Conservation (phyloP, 352 stramenopile species). For the Phytophthora europaea region DNA sequence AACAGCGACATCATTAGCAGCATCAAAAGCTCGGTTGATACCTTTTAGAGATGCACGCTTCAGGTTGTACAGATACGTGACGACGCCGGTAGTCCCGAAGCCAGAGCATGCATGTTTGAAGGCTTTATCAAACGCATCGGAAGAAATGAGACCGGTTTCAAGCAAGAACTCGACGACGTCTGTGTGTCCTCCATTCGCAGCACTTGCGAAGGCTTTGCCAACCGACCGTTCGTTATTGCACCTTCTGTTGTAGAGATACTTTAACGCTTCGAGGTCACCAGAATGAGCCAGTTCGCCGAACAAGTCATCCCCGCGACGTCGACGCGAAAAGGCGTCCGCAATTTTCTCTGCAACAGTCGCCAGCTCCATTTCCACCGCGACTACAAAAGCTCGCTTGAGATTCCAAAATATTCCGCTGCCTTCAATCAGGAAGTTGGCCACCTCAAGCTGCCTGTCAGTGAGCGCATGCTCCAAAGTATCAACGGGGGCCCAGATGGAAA, state of each 20-base stretch:
- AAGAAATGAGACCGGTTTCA: not conserved
- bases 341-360: not conserved
- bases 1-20: not conserved
- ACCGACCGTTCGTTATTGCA: not conserved
- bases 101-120: not conserved
- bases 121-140: not conserved
- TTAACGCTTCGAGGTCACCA: not conserved
- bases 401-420: not conserved
- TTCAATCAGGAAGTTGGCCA: slow-evolving; percentile 1
- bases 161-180: not conserved
- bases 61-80: not conserved
- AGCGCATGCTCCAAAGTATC: not conserved
- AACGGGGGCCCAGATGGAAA: not conserved
- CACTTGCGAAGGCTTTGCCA: not conserved
- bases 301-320: not conserved
- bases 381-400: not conserved
- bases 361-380: not conserved
- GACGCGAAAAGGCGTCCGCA: not conserved
- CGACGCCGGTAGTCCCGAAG: not conserved
- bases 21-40: not conserved
- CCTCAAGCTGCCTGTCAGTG: slow-evolving; percentile 37
- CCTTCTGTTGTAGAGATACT: not conserved
- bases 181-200: not conserved
- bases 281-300: not conserved
- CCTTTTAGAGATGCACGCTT: slow-evolving; percentile 2